These are phyloP conservation scores for Solanum pinnatisectum DNA, from an alignment of 257 asterid genomes.

Conservation along the genomic window DNA sequence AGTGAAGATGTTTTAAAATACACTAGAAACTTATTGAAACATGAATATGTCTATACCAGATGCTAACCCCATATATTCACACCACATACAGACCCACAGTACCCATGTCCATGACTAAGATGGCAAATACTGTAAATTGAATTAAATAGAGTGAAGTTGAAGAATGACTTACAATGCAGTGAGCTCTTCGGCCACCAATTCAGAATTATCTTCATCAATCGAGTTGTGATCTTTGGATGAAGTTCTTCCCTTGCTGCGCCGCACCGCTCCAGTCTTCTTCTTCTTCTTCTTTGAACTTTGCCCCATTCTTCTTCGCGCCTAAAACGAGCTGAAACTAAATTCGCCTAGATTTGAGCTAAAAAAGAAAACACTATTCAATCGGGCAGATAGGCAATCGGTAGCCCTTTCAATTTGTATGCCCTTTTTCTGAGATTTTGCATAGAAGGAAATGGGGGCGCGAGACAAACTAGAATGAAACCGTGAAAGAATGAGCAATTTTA, in stretches of 20 bases:
- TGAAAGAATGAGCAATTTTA: background rate
- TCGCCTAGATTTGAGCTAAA: background rate
- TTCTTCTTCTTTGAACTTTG: constrained; percentile 76
- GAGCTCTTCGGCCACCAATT: constrained; percentile 65
- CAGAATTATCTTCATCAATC: constrained; percentile 38
- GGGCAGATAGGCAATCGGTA: background rate
- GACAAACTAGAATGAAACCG: background rate
- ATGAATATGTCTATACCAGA: background rate
- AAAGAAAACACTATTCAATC: background rate
- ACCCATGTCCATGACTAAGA: background rate
- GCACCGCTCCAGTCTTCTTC: constrained; percentile 35
- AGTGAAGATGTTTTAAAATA: background rate
- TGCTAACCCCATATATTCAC: background rate
- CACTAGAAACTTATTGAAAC: background rate
- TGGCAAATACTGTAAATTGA: background rate
- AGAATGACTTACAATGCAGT: constrained; percentile 58
- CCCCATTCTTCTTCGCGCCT: constrained; percentile 36
- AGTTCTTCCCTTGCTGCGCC: constrained; percentile 41
- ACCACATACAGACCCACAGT: background rate
- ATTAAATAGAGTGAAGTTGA: background rate
- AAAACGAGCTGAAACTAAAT: background rate
- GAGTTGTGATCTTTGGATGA: constrained; percentile 63
- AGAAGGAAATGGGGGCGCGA: background rate
- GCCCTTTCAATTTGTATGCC: background rate
- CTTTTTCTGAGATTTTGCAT: background rate